A percentile compares a stretch with the other conserved stretches of the same genome.
Conservation (phyloP, 1,139 yeast species). For the Taphrina wiesneri region DNA sequence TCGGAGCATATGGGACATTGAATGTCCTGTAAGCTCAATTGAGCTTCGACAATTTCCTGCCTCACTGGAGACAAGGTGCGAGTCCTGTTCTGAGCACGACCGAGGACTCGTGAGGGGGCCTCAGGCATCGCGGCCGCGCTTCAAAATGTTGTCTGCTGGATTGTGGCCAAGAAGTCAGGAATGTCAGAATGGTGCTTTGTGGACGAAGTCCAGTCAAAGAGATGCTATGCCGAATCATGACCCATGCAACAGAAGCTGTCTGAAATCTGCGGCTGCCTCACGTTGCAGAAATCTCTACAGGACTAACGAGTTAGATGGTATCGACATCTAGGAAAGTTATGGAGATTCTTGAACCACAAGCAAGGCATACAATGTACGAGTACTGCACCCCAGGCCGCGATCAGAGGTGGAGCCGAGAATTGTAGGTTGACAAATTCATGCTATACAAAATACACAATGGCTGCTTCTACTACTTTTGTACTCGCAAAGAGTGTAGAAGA, state of each 20-base stretch:
- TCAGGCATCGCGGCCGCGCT: neutral
- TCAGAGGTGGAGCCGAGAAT: no score
- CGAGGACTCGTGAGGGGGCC: neutral
- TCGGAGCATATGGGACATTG: slow-evolving; percentile 73
- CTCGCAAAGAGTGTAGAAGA: no score
- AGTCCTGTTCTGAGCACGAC: neutral
- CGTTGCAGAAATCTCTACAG: neutral
- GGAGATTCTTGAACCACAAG: no score
- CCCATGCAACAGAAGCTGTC: neutral
- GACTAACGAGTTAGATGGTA: no score
- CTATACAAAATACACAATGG: no score
- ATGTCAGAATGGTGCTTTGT: neutral
- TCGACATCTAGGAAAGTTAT: no score
- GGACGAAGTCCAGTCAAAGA: no score
- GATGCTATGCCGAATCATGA: neutral
- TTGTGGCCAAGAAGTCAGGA: neutral
- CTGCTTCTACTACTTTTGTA: no score
- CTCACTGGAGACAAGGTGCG: neutral
- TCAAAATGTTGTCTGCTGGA: neutral
- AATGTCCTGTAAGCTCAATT: slow-evolving; percentile 7
- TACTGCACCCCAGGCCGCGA: no score
- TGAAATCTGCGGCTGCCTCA: no score
- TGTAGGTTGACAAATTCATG: no score
- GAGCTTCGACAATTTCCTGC: neutral
- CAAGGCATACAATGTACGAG: no score